Percentiles rank a stretch among this genome's conserved stretches.
phyloP scores from a whole-genome alignment of 2,329 filamentous ascomycete species.

The Blastomyces silverae region DNA sequence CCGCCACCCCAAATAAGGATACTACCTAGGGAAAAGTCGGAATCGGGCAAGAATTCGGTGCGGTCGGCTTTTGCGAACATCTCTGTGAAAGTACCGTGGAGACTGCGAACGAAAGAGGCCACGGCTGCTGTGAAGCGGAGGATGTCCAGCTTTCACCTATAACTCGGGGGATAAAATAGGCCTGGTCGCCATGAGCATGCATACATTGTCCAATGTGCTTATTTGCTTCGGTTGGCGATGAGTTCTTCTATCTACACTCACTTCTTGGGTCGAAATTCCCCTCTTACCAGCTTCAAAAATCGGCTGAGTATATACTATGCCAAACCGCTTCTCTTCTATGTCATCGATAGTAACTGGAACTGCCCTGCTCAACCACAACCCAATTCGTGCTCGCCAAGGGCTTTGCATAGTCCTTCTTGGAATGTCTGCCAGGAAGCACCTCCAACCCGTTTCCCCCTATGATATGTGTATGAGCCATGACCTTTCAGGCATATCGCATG shows the following conservation, averaged over 20 bases:
- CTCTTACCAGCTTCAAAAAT: neutral
- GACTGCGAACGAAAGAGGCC: neutral
- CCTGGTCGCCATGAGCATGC: neutral
- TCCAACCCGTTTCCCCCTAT: no score
- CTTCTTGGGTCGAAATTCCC: neutral
- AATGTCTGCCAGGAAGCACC: neutral
- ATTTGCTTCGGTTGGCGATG: neutral
- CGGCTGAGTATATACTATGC: neutral
- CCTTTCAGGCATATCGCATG: neutral
- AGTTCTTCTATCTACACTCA: neutral
- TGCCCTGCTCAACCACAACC: neutral
- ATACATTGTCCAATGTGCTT: neutral
- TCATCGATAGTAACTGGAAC: neutral
- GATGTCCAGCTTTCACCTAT: slow-evolving; percentile 13
- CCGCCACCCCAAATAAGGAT: neutral
- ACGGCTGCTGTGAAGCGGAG: neutral
- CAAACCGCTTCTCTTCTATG: neutral
- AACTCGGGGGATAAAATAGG: neutral
- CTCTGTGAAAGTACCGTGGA: neutral
- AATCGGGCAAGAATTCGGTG: slow-evolving; percentile 11
- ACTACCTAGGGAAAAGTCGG: neutral
- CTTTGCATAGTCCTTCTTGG: neutral
- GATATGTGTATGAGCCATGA: neutral
- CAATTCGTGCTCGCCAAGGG: neutral
- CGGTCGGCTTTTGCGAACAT: slow-evolving; percentile 9